A percentile compares a stretch with the other conserved stretches of the same genome.
phyloP scores from a whole-genome alignment of 345 rosid species.

The Ricinus communis region DNA sequence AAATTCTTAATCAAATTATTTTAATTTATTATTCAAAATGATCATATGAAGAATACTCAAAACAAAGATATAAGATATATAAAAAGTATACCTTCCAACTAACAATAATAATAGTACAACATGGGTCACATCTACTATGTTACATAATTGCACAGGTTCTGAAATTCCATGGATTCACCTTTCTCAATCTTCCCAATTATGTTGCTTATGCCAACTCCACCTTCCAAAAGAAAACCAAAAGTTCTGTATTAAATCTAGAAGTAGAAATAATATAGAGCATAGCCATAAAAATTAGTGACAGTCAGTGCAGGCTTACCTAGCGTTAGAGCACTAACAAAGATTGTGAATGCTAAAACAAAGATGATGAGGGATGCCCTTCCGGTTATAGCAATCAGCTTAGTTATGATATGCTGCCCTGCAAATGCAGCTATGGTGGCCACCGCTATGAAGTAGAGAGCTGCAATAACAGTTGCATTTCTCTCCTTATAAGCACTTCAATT shows the following conservation, averaged over 20 bases:
- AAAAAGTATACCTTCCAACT: no score
- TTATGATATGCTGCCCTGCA: slow-evolving; percentile 44
- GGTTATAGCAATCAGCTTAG: slow-evolving; percentile 34
- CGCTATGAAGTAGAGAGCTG: slow-evolving; percentile 46
- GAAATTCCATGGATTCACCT: slow-evolving; percentile 52
- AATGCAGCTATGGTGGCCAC: slow-evolving; percentile 49
- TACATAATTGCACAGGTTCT: slow-evolving; percentile 48
- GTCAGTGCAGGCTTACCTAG: slow-evolving; percentile 38
- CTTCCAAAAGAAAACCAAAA: slow-evolving; percentile 17
- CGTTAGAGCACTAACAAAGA: slow-evolving; percentile 47
- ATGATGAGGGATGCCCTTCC: slow-evolving; percentile 61
- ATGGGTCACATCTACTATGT: no score
- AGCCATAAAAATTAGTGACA: no score
- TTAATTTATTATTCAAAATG: no score
- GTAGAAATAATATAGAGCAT: no score
- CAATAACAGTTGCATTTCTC: no score
- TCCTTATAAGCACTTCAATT: no score
- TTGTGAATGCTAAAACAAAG: slow-evolving; percentile 49
- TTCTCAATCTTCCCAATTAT: slow-evolving; percentile 34
- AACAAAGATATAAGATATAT: no score
- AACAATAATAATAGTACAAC: no score
- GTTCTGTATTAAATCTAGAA: no score
- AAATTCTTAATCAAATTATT: no score
- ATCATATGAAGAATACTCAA: no score
- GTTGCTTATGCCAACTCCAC: slow-evolving; percentile 53